Evolutionary conservation across 371 early-diverging fungal species (phyloP).

Genomic region (Rhizopus delemar): DNA sequence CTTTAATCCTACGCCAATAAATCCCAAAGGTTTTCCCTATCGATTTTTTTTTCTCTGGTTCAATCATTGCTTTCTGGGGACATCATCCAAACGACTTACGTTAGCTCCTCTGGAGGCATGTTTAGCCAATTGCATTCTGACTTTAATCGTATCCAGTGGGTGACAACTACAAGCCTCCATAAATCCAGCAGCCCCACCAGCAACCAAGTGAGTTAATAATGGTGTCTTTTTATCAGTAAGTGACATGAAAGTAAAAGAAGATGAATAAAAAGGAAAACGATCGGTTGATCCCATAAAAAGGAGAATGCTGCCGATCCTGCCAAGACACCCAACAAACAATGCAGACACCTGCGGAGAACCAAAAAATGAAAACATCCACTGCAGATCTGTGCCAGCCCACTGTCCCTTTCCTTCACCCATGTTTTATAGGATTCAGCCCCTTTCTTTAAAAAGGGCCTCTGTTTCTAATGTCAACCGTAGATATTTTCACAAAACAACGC

Average conservation of each 20-base stretch:
- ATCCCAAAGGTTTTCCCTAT: conserved; percentile 59
- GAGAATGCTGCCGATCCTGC: too few relatives aligned
- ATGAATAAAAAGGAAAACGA: too few relatives aligned
- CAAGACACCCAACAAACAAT: too few relatives aligned
- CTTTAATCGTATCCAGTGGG: conserved; percentile 97
- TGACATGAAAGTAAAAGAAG: too few relatives aligned
- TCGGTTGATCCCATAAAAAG: too few relatives aligned
- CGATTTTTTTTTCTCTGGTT: neutral
- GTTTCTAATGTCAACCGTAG: neutral
- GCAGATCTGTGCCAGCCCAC: too few relatives aligned
- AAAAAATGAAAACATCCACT: too few relatives aligned
- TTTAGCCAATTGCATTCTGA: conserved; percentile 85
- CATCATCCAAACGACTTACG: conserved; percentile 24
- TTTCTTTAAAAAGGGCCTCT: neutral
- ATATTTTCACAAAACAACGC: neutral
- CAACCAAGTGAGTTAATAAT: conserved; percentile 71
- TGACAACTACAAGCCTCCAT: conserved; percentile 94
- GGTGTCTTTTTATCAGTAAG: conserved; percentile 37
- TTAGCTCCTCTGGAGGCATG: conserved; percentile 42
- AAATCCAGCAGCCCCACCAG: conserved; percentile 94
- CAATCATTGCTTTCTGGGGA: neutral
- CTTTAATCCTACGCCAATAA: conserved; percentile 80
- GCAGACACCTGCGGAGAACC: too few relatives aligned
- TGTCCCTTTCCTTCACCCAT: too few relatives aligned
- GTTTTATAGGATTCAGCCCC: too few relatives aligned